A percentile compares a stretch with the other conserved stretches of the same genome.
phyloP scores from a whole-genome alignment of 1,284 basidiomycete species.

The Porodaedalea pini region DNA sequence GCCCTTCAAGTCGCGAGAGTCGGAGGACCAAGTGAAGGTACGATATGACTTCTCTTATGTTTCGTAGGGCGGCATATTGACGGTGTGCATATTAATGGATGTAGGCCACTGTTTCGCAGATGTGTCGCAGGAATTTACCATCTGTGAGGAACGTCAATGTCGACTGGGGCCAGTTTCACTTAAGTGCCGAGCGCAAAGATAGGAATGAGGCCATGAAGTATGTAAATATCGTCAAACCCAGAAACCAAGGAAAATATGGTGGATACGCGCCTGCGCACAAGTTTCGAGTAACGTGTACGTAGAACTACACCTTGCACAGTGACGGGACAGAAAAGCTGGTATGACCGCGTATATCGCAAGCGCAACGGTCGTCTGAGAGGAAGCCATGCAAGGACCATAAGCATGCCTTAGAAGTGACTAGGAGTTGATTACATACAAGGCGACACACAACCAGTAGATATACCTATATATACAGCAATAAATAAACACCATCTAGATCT shows the following conservation, averaged over 20 bases:
- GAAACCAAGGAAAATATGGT: background rate
- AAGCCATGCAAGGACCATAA: background rate
- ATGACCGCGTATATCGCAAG: no score
- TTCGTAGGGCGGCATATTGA: background rate
- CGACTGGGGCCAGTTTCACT: no score
- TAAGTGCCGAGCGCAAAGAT: no score
- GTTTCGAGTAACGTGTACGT: no score
- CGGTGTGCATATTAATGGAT: background rate
- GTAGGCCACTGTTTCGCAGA: background rate
- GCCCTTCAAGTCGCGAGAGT: background rate
- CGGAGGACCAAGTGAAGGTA: background rate
- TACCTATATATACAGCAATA: background rate
- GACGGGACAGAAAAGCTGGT: no score
- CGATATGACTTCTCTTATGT: background rate
- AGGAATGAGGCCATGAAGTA: no score
- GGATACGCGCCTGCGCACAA: no score
- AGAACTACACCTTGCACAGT: no score
- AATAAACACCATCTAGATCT: slow-evolving; percentile 3
- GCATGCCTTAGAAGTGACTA: background rate
- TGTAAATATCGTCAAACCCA: background rate
- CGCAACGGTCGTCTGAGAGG: no score
- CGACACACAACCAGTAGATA: background rate
- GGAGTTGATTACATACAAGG: no score
- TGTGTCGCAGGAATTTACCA: no score
- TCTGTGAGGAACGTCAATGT: no score